Conservation (phyloP, 768 basidiomycete genomes). For the Cubamyces lactineus region DNA sequence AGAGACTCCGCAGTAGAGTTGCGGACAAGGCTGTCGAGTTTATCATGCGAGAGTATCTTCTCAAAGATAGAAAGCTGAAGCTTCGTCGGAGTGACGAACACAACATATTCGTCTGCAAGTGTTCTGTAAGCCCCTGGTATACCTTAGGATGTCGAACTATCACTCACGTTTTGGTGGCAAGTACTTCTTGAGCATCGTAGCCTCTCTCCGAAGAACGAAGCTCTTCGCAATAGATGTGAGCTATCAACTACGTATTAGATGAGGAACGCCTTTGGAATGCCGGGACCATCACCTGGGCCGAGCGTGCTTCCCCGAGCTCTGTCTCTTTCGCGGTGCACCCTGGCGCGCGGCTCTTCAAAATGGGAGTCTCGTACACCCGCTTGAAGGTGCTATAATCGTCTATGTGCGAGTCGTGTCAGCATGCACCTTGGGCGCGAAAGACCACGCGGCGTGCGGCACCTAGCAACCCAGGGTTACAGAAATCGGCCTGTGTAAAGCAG, state of each 20-base stretch:
- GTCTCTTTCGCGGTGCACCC: slow-evolving; percentile 71
- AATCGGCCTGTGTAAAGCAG: slow-evolving; percentile 64
- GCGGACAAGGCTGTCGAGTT: slow-evolving; percentile 68
- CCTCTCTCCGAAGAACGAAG: slow-evolving; percentile 91
- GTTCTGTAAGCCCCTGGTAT: too few relatives aligned
- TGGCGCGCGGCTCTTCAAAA: slow-evolving; percentile 82
- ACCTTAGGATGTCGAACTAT: too few relatives aligned
- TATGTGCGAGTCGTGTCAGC: slow-evolving; percentile 32
- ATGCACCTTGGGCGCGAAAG: too few relatives aligned
- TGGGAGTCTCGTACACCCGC: slow-evolving; percentile 84
- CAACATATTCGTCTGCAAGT: slow-evolving; percentile 88
- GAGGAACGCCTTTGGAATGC: background rate
- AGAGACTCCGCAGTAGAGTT: slow-evolving; percentile 78
- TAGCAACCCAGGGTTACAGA: slow-evolving; percentile 91
- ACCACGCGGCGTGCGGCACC: slow-evolving; percentile 44
- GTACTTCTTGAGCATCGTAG: slow-evolving; percentile 77
- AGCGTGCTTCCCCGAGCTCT: slow-evolving; percentile 77
- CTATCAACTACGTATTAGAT: slow-evolving; percentile 40
- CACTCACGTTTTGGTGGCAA: slow-evolving; percentile 88
- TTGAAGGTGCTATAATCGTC: slow-evolving; percentile 79
- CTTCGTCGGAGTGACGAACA: slow-evolving; percentile 89
- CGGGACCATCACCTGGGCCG: slow-evolving; percentile 59
- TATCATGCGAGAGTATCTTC: slow-evolving; percentile 72
- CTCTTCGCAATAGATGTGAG: slow-evolving; percentile 74
- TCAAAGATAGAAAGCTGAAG: slow-evolving; percentile 82